Conservation (phyloP, 495 filamentous ascomycete species). For the Neurospora terricola region DNA sequence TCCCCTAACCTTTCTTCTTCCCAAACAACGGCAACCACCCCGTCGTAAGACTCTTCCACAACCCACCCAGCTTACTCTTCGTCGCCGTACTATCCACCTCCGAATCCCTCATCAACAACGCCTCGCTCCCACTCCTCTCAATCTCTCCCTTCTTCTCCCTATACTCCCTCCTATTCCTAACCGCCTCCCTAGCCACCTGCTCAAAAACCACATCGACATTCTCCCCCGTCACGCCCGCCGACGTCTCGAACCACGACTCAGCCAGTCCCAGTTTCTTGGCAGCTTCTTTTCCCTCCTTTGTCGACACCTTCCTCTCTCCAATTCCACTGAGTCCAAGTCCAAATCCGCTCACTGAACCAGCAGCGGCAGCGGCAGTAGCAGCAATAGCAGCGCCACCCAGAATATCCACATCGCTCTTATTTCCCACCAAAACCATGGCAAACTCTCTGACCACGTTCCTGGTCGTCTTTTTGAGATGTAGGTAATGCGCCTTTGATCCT, state of each 20-base stretch:
- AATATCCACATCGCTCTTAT: conserved; percentile 19
- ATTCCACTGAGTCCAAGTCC: not conserved
- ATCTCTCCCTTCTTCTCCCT: conserved; percentile 15
- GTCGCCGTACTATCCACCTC: not conserved
- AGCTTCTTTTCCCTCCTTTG: not conserved
- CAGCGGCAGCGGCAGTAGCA: not conserved
- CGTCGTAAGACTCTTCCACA: not conserved
- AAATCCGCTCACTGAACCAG: not conserved
- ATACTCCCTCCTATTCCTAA: conserved; percentile 14
- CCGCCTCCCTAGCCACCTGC: conserved; percentile 20
- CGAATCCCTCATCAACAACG: not conserved
- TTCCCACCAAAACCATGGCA: conserved; percentile 28
- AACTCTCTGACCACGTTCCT: conserved; percentile 13
- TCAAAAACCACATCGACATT: conserved; percentile 25
- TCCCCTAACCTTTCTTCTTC: not conserved
- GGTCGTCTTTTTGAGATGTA: not conserved
- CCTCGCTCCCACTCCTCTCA: conserved; percentile 6
- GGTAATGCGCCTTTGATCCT: not conserved
- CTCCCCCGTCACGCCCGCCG: conserved; percentile 26
- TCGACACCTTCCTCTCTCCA: not conserved
- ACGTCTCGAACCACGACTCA: conserved; percentile 20
- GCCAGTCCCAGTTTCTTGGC: not conserved
- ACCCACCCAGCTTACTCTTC: not conserved
- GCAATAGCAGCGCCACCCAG: not conserved
- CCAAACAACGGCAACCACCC: not conserved